A percentile compares a stretch with the other conserved stretches of the same genome.
These are phyloP conservation scores for Clitoria ternatea DNA, from an alignment of 306 rosid genomes.

Conservation along the genomic window DNA sequence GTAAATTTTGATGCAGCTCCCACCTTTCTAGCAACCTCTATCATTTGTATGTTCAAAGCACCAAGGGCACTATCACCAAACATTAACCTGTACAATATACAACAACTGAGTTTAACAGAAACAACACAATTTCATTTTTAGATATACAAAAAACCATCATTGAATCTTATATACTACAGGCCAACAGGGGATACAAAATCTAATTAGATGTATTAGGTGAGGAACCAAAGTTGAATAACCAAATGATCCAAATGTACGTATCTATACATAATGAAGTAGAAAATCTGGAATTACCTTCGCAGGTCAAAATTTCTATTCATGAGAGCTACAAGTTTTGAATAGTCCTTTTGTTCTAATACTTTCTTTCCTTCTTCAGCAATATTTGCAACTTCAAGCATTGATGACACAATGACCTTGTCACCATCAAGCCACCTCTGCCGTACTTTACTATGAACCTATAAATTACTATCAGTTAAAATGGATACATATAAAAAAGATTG, in stretches of 20 bases:
- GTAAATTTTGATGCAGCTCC: slow-evolving; percentile 97
- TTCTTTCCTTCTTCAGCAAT: slow-evolving; percentile 69
- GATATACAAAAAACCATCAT: not conserved
- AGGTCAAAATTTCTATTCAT: slow-evolving; percentile 81
- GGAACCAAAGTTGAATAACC: not conserved
- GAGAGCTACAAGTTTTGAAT: slow-evolving; percentile 59
- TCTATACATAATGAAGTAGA: not conserved
- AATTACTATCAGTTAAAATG: slow-evolving; percentile 4
- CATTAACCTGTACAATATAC: slow-evolving; percentile 53
- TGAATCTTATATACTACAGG: not conserved
- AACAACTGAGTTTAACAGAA: slow-evolving; percentile 8
- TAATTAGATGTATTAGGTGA: too few species aligned
- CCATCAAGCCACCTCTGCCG: slow-evolving; percentile 87
- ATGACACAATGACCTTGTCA: slow-evolving; percentile 68
- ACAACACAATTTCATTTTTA: slow-evolving; percentile 7
- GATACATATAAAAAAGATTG: not conserved
- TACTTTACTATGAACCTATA: slow-evolving; percentile 83
- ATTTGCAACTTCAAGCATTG: slow-evolving; percentile 71
- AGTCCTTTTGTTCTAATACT: slow-evolving; percentile 57
- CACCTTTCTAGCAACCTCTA: slow-evolving; percentile 75
- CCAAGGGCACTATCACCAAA: slow-evolving; percentile 88
- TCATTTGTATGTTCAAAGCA: slow-evolving; percentile 76
- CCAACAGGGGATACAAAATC: too few species aligned
- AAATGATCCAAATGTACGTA: not conserved
- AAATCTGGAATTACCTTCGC: slow-evolving; percentile 52